Conservation (phyloP, 192 early-diverging fungal species). For the Rhizophagus prolifer region DNA sequence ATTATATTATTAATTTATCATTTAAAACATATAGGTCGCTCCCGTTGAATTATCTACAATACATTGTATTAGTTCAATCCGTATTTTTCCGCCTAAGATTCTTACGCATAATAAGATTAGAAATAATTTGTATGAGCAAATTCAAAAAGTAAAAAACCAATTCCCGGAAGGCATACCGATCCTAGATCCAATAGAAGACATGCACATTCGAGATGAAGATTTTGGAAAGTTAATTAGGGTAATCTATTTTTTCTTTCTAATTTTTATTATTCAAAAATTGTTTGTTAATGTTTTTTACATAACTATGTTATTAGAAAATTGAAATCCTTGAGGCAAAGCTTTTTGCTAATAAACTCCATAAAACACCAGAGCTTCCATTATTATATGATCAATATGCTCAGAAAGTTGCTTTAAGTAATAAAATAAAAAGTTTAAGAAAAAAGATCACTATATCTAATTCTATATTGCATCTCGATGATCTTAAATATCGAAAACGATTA, state of each 20-base stretch:
- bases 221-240: slow-evolving; percentile 75
- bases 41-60: slow-evolving; percentile 75
- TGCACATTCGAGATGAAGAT: slow-evolving; percentile 79
- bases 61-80: slow-evolving; percentile 71
- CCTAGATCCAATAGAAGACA: slow-evolving; percentile 90
- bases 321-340: slow-evolving; percentile 70
- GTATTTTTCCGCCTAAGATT: slow-evolving; percentile 76
- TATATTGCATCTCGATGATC: slow-evolving; percentile 89
- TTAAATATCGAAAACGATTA: slow-evolving; percentile 87
- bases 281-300: neutral
- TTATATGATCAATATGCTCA: slow-evolving; percentile 62
- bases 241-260: slow-evolving; percentile 54
- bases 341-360: slow-evolving; percentile 58
- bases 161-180: slow-evolving; percentile 77
- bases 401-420: slow-evolving; percentile 60
- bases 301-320: slow-evolving; percentile 52
- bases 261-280: neutral
- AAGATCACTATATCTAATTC: slow-evolving; percentile 75
- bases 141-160: slow-evolving; percentile 71
- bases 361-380: slow-evolving; percentile 50
- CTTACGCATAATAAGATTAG: slow-evolving; percentile 58
- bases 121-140: slow-evolving; percentile 62
- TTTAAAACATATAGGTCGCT: slow-evolving; percentile 49
- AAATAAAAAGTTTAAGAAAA: slow-evolving; percentile 69
- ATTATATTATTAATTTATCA: neutral